Conservation (phyloP, 2,329 filamentous ascomycete genomes). For the Endoconidiophora laricicola region DNA sequence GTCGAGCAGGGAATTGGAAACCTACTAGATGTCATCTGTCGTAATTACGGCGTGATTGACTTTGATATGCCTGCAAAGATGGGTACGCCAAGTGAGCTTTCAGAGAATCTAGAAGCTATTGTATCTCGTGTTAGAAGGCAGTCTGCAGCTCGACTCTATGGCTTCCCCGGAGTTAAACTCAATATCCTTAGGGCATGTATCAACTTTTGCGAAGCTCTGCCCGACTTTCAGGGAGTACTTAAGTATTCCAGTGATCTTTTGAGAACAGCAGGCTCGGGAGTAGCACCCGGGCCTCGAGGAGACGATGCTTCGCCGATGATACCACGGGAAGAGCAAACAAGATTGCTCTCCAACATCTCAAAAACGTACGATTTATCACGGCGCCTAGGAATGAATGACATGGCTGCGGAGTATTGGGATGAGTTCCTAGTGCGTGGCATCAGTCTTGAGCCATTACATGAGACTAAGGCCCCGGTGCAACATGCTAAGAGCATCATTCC, state of each 20-base stretch:
- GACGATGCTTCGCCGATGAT: conserved; percentile 57
- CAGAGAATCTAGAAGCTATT: conserved; percentile 30
- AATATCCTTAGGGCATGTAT: conserved; percentile 81
- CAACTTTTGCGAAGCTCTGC: conserved; percentile 82
- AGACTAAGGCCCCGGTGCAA: conserved; percentile 45
- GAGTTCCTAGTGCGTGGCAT: conserved; percentile 76
- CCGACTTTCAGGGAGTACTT: conserved; percentile 81
- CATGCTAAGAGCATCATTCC: conserved; percentile 42
- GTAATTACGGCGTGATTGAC: conserved; percentile 46
- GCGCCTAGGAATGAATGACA: conserved; percentile 51
- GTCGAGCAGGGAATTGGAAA: conserved; percentile 49
- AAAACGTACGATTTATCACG: conserved; percentile 66
- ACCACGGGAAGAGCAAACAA: conserved; percentile 65
- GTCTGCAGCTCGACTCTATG: conserved; percentile 47
- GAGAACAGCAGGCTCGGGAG: conserved; percentile 62
- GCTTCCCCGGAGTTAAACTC: conserved; percentile 64
- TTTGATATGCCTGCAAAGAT: conserved; percentile 23
- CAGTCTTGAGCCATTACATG: conserved; percentile 46
- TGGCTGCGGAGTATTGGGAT: conserved; percentile 88
- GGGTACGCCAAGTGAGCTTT: conserved; percentile 16
- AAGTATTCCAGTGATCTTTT: conserved; percentile 73
- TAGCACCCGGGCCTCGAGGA: conserved; percentile 53
- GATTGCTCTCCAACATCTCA: conserved; percentile 69
- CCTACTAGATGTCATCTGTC: conserved; percentile 43
- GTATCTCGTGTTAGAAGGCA: conserved; percentile 44